phyloP scores from a whole-genome alignment of 495 filamentous ascomycete genomes.

The Xylaria flabelliformis region DNA sequence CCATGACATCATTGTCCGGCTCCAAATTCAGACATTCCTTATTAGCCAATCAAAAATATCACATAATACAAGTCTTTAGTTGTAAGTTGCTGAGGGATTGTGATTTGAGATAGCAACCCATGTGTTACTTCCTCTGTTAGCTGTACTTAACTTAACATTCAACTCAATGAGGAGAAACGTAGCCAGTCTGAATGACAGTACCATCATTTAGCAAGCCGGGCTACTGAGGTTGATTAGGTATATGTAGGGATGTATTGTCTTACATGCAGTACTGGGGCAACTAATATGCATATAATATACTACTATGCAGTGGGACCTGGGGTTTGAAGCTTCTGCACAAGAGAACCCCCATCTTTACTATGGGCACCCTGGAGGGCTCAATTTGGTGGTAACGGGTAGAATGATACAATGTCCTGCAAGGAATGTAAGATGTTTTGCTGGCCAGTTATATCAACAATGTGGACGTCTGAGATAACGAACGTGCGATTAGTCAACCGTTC shows the following conservation, averaged over 20 bases:
- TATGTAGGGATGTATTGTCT: too few relatives aligned
- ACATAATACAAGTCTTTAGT: not conserved
- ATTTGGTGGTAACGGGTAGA: not conserved
- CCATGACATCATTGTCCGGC: slow-evolving; percentile 16
- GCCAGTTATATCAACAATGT: not conserved
- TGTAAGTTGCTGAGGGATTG: not conserved
- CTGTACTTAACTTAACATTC: not conserved
- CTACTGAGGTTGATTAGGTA: not conserved
- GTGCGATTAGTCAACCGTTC: too few relatives aligned
- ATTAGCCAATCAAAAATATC: not conserved
- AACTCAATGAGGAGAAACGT: not conserved
- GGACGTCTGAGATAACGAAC: too few relatives aligned
- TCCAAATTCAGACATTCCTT: not conserved
- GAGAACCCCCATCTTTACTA: not conserved
- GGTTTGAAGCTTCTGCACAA: not conserved
- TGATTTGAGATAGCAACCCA: not conserved
- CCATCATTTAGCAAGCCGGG: not conserved
- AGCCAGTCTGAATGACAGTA: not conserved
- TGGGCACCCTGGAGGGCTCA: not conserved
- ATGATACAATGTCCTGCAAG: not conserved
- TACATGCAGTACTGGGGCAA: too few relatives aligned
- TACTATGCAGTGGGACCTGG: not conserved
- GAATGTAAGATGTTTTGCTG: not conserved
- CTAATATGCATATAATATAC: not conserved
- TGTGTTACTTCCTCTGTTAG: not conserved